Percentiles rank a stretch among this genome's conserved stretches.
These are phyloP conservation scores for Paraconiothyrium sp. DNA, from an alignment of 2,329 filamentous ascomycete species.

Conservation along the genomic window DNA sequence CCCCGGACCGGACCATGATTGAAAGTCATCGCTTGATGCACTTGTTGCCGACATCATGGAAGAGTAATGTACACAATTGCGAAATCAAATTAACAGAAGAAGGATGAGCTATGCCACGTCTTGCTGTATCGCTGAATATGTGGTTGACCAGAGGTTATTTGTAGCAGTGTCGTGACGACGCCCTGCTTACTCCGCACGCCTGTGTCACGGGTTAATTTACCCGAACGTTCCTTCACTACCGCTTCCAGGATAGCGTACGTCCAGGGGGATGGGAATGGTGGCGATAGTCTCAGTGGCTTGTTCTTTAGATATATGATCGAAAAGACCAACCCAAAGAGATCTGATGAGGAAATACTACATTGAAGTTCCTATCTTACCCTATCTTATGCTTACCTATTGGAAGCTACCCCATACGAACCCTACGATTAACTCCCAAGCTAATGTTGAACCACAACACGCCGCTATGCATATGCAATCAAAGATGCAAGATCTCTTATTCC, in stretches of 20 bases:
- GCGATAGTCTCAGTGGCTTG: not conserved
- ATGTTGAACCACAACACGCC: constrained; percentile 13
- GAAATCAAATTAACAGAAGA: not conserved
- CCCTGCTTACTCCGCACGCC: not conserved
- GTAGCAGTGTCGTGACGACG: not conserved
- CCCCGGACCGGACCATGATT: constrained; percentile 32
- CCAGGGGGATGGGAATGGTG: not conserved
- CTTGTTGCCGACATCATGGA: constrained; percentile 19
- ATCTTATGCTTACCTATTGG: not conserved
- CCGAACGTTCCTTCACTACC: not conserved
- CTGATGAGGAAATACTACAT: not conserved
- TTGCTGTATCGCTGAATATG: not conserved
- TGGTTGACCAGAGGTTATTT: not conserved
- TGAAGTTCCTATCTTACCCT: constrained; percentile 2
- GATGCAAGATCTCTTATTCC: not conserved
- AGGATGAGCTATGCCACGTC: not conserved
- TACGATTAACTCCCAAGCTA: not conserved
- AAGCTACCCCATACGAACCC: not conserved
- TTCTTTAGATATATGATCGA: not conserved
- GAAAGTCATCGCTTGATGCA: constrained; percentile 1
- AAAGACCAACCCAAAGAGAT: not conserved
- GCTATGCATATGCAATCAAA: constrained; percentile 15
- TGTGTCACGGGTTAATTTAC: not conserved
- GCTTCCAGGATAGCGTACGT: constrained; percentile 1
- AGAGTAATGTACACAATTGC: not conserved